phyloP scores from a whole-genome alignment of 208 protist genomes.

The Polymyxa betae region DNA sequence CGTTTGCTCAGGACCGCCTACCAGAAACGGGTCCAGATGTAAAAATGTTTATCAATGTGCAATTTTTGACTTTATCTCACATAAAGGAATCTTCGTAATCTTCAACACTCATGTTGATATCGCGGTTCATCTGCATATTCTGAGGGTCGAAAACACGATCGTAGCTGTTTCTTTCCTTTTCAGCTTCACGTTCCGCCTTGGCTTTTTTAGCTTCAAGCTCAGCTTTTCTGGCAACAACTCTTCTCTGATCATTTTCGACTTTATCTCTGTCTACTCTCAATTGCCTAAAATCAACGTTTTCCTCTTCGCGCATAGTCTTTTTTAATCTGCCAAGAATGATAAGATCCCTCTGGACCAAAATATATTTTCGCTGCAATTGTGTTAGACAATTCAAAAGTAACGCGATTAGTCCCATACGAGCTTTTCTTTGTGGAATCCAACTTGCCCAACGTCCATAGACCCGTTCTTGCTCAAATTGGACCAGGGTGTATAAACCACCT shows the following conservation, averaged over 20 bases:
- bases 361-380: neutral
- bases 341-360: slow-evolving; percentile 7
- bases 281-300: neutral
- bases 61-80: slow-evolving; percentile 44
- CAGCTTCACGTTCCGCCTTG: neutral
- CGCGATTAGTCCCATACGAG: slow-evolving; percentile 31
- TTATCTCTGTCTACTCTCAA: neutral
- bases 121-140: slow-evolving; percentile 52
- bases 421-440: slow-evolving; percentile 66
- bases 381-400: neutral
- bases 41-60: neutral
- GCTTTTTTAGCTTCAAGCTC: neutral
- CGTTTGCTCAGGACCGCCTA: too few relatives aligned
- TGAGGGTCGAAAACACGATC: neutral
- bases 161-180: slow-evolving; percentile 49
- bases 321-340: slow-evolving; percentile 31
- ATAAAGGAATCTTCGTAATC: slow-evolving; percentile 61
- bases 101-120: slow-evolving; percentile 58
- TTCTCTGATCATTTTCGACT: slow-evolving; percentile 41
- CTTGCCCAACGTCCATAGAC: slow-evolving; percentile 66
- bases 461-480: slow-evolving; percentile 64
- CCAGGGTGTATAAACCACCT: slow-evolving; percentile 65
- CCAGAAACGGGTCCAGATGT: neutral
- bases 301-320: slow-evolving; percentile 43
- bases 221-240: neutral